A percentile compares a stretch with the other conserved stretches of the same genome.
These are phyloP conservation scores for Naematelia aurantialba DNA, from an alignment of 768 basidiomycete species.

Conservation along the genomic window DNA sequence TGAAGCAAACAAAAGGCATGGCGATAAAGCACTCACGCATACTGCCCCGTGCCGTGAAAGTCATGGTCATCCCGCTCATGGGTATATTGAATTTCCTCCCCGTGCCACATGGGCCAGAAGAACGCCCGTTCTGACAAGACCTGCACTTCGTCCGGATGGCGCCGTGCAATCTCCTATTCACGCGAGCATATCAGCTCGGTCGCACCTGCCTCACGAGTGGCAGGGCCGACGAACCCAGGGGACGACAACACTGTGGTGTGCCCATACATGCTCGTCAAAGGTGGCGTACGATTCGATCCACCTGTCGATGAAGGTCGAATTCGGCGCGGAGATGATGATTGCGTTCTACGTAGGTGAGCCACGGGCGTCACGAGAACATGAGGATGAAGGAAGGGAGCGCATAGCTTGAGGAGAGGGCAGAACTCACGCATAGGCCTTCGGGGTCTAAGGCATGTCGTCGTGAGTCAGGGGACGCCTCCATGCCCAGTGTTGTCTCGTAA, in stretches of 20 bases:
- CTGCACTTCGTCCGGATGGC: conserved; percentile 45
- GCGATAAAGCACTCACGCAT: conserved; percentile 32
- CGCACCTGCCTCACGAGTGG: not conserved
- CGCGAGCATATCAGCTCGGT: not conserved
- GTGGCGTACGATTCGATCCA: conserved; percentile 48
- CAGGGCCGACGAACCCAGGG: conserved; percentile 40
- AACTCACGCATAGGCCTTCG: conserved; percentile 47
- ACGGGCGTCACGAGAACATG: too few species aligned
- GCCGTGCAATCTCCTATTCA: conserved; percentile 42
- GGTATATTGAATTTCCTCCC: conserved; percentile 42
- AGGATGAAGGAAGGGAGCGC: not conserved
- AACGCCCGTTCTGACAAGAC: conserved; percentile 48
- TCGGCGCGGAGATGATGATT: conserved; percentile 43
- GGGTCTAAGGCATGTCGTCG: conserved; percentile 38
- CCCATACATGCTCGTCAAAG: conserved; percentile 44
- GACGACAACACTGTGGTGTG: conserved; percentile 42
- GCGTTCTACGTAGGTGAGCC: conserved; percentile 46
- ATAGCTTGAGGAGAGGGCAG: not conserved
- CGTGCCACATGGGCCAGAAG: conserved; percentile 52
- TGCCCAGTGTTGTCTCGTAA: conserved; percentile 43
- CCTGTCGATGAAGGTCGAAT: conserved; percentile 46
- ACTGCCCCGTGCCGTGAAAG: conserved; percentile 40
- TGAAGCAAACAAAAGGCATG: not conserved
- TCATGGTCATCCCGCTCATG: conserved; percentile 44
- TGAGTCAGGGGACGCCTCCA: conserved; percentile 48